Evolutionary conservation across 139 green algal species (phyloP).

Genomic region (Ostreobium quekettii): DNA sequence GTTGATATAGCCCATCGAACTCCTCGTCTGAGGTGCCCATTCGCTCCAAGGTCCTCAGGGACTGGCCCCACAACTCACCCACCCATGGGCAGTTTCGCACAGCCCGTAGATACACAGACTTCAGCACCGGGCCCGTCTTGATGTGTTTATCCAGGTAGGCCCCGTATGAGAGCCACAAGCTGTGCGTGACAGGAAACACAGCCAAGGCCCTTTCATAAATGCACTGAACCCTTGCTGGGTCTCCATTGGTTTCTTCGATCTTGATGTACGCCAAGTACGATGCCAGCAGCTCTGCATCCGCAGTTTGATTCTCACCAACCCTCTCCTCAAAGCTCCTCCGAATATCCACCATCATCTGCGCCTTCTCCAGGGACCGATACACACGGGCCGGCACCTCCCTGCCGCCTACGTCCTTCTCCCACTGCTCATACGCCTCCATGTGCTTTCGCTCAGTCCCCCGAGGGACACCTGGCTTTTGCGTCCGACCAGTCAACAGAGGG

Average conservation of each 20-base stretch:
- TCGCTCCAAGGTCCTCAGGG: constrained; percentile 40
- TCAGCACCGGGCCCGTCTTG: constrained; percentile 26
- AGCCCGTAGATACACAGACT: constrained; percentile 47
- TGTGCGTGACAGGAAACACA: constrained; percentile 64
- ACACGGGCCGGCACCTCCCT: not conserved
- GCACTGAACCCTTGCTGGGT: constrained; percentile 19
- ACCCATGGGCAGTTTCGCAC: constrained; percentile 81
- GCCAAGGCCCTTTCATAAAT: constrained; percentile 74
- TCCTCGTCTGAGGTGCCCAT: constrained; percentile 7
- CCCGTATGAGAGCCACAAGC: constrained; percentile 71
- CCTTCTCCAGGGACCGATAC: not conserved
- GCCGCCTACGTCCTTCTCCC: constrained; percentile 39
- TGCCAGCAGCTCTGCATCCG: constrained; percentile 49
- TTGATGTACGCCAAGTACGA: constrained; percentile 70
- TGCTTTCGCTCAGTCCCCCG: constrained; percentile 27
- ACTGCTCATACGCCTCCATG: constrained; percentile 49
- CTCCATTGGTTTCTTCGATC: constrained; percentile 30
- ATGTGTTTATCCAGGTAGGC: constrained; percentile 51
- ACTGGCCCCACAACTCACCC: constrained; percentile 52
- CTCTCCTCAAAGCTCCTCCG: constrained; percentile 1
- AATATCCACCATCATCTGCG: not conserved
- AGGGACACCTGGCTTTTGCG: no score
- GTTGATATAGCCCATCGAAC: constrained; percentile 28
- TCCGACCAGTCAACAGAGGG: no score
- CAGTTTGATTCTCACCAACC: not conserved